Evolutionary conservation across 1,284 basidiomycete species (phyloP).

Genomic region (Rhizopogon parksii): DNA sequence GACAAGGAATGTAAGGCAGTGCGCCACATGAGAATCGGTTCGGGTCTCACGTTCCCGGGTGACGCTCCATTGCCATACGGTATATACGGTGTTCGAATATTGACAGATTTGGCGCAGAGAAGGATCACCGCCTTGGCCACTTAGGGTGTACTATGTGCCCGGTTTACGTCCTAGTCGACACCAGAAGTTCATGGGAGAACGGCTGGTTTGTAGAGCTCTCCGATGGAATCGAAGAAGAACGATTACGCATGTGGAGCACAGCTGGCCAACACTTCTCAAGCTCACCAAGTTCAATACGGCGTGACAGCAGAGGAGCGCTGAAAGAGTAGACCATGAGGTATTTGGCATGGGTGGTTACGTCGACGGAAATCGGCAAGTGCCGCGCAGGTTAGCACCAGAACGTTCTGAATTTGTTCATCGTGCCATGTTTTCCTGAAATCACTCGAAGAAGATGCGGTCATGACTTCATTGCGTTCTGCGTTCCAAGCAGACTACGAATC

Average conservation of each 20-base stretch:
- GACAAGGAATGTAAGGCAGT: background rate
- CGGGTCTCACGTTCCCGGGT: background rate
- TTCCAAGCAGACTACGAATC: constrained; percentile 4
- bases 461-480: constrained; percentile 23
- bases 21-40: background rate
- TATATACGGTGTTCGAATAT: background rate
- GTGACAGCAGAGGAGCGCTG: background rate
- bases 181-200: background rate
- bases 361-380: background rate
- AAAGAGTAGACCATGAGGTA: background rate
- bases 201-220: background rate
- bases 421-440: background rate
- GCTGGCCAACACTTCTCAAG: background rate
- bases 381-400: background rate
- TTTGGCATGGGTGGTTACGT: background rate
- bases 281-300: background rate
- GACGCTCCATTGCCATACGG: background rate
- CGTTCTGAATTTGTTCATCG: too few species aligned
- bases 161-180: background rate
- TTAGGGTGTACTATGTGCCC: background rate
- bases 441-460: background rate
- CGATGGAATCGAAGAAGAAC: background rate
- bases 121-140: background rate
- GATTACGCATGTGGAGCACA: background rate
- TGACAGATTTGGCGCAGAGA: background rate